These are phyloP conservation scores for Drechslerella coelobrocha DNA, from an alignment of 2,329 filamentous ascomycete genomes.

Conservation along the genomic window DNA sequence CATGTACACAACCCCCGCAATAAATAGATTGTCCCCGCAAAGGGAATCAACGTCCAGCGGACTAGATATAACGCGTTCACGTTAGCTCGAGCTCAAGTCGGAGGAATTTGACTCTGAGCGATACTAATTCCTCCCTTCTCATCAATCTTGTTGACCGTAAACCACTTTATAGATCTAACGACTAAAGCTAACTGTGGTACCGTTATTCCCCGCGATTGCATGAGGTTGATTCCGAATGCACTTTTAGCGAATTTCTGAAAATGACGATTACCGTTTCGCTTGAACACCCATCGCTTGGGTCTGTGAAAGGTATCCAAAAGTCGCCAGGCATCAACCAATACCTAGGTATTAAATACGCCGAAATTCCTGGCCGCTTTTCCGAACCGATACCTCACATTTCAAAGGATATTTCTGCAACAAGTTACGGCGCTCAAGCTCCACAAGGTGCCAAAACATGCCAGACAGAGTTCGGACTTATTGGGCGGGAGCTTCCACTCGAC, in stretches of 20 bases:
- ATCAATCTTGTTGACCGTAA: too few species aligned
- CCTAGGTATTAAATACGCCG: constrained; percentile 39
- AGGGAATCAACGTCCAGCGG: too few species aligned
- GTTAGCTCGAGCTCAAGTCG: too few species aligned
- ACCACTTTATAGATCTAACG: too few species aligned
- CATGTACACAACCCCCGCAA: too few species aligned
- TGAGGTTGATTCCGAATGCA: too few species aligned
- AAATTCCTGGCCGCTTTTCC: constrained; percentile 29
- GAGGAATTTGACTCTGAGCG: too few species aligned
- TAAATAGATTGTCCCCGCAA: too few species aligned
- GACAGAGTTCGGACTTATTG: constrained; percentile 37
- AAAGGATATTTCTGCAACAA: constrained; percentile 25
- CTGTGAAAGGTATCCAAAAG: constrained; percentile 23
- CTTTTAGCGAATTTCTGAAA: background rate
- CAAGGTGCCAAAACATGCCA: constrained; percentile 35
- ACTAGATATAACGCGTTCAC: too few species aligned
- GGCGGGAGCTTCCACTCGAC: constrained; percentile 16
- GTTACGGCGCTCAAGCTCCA: constrained; percentile 40
- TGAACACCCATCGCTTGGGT: constrained; percentile 34
- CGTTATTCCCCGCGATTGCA: too few species aligned
- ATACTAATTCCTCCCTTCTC: too few species aligned
- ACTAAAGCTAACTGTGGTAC: too few species aligned
- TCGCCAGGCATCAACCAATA: constrained; percentile 27
- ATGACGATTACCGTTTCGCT: constrained; percentile 29
- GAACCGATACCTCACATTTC: constrained; percentile 32